These are phyloP conservation scores for Zygosaccharomyces pseudorouxii DNA, from an alignment of 805 yeast genomes.

Conservation along the genomic window DNA sequence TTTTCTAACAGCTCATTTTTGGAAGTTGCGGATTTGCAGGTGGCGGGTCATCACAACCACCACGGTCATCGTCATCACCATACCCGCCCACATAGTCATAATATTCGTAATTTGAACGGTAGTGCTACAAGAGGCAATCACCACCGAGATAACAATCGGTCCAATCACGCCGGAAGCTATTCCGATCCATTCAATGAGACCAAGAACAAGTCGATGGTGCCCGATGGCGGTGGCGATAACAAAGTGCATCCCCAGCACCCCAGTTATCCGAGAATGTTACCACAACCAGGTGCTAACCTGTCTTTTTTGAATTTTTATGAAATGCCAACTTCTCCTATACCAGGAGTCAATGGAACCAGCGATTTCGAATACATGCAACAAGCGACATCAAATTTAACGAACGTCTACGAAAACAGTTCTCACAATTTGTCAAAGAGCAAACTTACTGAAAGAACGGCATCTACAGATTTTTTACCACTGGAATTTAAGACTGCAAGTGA, in stretches of 20 bases:
- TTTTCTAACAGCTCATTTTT: slow-evolving; percentile 31
- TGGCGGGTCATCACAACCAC: not conserved
- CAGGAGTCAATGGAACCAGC: slow-evolving; percentile 36
- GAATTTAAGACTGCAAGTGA: slow-evolving; percentile 37
- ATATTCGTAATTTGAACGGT: not conserved
- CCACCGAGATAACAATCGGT: not conserved
- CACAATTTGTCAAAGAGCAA: slow-evolving; percentile 36
- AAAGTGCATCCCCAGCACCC: not conserved
- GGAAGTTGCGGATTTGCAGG: slow-evolving; percentile 4
- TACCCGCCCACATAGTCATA: not conserved
- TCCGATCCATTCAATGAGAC: slow-evolving; percentile 3
- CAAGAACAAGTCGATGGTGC: not conserved
- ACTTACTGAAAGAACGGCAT: slow-evolving; percentile 35
- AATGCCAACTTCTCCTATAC: slow-evolving; percentile 48
- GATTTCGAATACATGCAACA: slow-evolving; percentile 33
- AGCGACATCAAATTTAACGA: slow-evolving; percentile 39
- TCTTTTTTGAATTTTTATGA: slow-evolving; percentile 27
- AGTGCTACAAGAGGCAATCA: not conserved
- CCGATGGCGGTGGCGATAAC: not conserved
- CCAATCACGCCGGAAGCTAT: not conserved
- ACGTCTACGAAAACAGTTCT: slow-evolving; percentile 40
- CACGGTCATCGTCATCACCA: not conserved
- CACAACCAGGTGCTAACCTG: slow-evolving; percentile 24
- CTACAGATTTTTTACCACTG: slow-evolving; percentile 37
- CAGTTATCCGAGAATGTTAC: not conserved